Evolutionary conservation across 768 basidiomycete genomes (phyloP).

Genomic region (Rhodosporidiobolus sp.): DNA sequence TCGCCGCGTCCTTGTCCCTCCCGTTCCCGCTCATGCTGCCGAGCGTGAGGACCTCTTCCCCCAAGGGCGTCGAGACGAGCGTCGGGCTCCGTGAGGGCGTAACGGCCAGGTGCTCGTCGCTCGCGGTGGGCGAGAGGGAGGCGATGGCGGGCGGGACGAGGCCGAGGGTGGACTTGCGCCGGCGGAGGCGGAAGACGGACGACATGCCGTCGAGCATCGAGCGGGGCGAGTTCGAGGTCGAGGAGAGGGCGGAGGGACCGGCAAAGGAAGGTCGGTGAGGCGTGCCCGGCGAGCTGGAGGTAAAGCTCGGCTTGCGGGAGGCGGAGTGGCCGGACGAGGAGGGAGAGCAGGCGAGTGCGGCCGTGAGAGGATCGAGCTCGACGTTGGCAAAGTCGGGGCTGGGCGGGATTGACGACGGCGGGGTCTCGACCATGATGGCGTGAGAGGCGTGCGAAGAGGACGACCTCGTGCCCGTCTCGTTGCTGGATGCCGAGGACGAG

Average conservation of each 20-base stretch:
- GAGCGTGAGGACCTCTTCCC: background rate
- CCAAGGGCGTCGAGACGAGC: constrained; percentile 2
- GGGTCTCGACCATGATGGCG: constrained; percentile 25
- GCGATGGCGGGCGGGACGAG: constrained; percentile 17
- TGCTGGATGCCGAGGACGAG: constrained; percentile 27
- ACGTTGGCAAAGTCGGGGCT: constrained; percentile 20
- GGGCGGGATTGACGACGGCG: constrained; percentile 36
- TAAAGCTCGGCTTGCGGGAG: background rate
- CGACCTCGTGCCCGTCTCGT: constrained; percentile 15
- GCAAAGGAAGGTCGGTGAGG: no score
- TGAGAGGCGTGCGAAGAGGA: constrained; percentile 22
- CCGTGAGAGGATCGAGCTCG: constrained; percentile 17
- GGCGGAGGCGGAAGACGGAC: constrained; percentile 29
- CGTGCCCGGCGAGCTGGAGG: background rate
- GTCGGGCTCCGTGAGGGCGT: constrained; percentile 3
- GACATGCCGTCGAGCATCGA: constrained; percentile 26
- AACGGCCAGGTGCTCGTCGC: background rate
- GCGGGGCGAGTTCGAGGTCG: background rate
- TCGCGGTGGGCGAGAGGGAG: background rate
- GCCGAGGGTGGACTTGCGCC: constrained; percentile 31
- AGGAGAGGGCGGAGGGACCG: background rate
- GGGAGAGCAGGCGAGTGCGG: background rate
- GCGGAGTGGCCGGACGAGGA: background rate
- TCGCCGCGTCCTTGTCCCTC: constrained; percentile 3
- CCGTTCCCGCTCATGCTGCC: background rate